Evolutionary conservation across 148 eudicot species (phyloP), one percentile per base, ranked within the genome.

Genomic region (Dianthus caryophyllus): DNA sequence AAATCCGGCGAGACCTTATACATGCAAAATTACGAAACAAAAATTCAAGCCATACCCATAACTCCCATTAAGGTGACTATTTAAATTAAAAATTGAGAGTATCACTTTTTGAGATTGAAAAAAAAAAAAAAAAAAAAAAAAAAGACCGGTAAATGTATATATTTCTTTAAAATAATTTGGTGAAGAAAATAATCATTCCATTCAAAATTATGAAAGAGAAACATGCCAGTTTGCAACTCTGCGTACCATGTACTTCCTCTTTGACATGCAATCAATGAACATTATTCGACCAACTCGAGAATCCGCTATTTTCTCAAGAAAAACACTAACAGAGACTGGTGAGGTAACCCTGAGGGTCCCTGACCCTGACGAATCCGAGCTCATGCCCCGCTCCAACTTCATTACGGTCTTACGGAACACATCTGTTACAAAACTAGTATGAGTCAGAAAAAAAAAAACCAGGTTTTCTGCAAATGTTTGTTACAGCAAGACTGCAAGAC

Each of bases 171-270:
- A 9, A 22, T 16, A 36, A 66, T 51, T 6, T 21, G 26, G 5
- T 9, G 11, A 61, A 25, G 13, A 58, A 33, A 9, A 52, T 8
- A 8, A 11, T 24, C 51, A 29, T n/a, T 24, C n/a, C n/a, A 46
- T 71, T 61, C 65, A 75, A 75, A 64, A 68, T 75, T 50, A 74
- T 49, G 70, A 70, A 70, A 64, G 58, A 64, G 66, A 46, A 62
- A 54, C 31, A 5, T 15, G 29, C 29, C 47, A 54, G 46, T 20
- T 61, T 43, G 64, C 64, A 17, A 54, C 46, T 29, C 52, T 27
- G 64, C 64, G 17, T 61, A 59, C 26, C 58, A 67, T 41, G 71
- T 52, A 61, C 66, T 64, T 56, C 61, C 60, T 17, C 66, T 75
- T 64, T 20, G 70, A 65, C 53, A 70, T 50, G 51, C 56, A 44